Percentiles rank a stretch among this genome's conserved stretches.
These are phyloP conservation scores for Boletellus ananas DNA, from an alignment of 768 basidiomycete species.

Conservation along the genomic window DNA sequence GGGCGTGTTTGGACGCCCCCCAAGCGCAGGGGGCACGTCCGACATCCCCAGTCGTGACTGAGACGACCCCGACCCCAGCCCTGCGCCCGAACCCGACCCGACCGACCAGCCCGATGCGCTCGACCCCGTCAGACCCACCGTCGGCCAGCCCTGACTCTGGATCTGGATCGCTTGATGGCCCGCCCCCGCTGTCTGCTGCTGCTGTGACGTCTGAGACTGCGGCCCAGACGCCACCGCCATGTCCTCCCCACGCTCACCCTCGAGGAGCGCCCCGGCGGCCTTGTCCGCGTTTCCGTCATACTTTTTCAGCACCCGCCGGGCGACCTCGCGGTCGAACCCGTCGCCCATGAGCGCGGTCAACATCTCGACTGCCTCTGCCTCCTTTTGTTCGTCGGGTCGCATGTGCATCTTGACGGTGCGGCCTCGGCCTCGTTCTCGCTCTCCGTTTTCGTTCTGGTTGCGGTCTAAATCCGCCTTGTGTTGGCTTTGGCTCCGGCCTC, in stretches of 20 bases:
- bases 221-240: not conserved
- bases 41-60: not conserved
- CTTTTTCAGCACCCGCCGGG: conserved; percentile 55
- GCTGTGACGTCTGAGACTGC: not conserved
- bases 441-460: not conserved
- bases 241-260: conserved; percentile 46
- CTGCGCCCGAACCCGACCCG: not conserved
- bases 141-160: conserved; percentile 13
- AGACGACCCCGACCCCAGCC: not conserved
- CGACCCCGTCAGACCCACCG: not conserved
- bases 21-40: conserved; percentile 7
- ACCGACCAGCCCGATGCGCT: conserved; percentile 3
- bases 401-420: conserved; percentile 15
- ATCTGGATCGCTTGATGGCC: conserved; percentile 1
- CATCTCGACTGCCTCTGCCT: conserved; percentile 32
- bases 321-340: conserved; percentile 42
- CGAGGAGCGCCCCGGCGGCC: conserved; percentile 51
- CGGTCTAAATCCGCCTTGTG: not conserved
- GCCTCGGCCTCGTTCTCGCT: not conserved
- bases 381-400: conserved; percentile 21
- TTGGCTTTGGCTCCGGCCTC: no score
- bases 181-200: not conserved
- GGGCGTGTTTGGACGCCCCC: conserved; percentile 26
- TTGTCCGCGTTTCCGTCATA: conserved; percentile 56
- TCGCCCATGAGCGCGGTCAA: conserved; percentile 39